These are phyloP conservation scores for Daldinia concentrica DNA, from an alignment of 495 filamentous ascomycete genomes.

Conservation along the genomic window DNA sequence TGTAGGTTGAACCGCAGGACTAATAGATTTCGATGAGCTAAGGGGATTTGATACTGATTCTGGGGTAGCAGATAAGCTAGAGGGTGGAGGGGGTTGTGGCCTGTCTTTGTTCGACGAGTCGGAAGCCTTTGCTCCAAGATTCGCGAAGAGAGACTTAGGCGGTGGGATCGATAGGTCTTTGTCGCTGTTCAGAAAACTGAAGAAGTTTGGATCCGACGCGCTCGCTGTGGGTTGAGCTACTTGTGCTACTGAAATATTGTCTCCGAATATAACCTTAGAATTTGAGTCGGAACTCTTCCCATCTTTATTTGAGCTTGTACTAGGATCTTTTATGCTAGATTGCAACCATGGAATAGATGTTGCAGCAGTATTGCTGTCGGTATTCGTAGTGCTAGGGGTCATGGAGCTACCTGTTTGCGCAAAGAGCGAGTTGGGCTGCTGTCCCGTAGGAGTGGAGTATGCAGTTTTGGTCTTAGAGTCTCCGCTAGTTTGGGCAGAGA, in stretches of 20 bases:
- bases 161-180: slow-evolving; percentile 15
- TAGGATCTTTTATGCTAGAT: not conserved
- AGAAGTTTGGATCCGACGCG: not conserved
- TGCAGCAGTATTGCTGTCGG: not conserved
- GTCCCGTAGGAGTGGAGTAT: not conserved
- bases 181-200: slow-evolving; percentile 1
- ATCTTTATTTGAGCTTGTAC: not conserved
- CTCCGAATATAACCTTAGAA: slow-evolving; percentile 15
- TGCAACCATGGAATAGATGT: not conserved
- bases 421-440: slow-evolving; percentile 3
- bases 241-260: not conserved
- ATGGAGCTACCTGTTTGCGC: not conserved
- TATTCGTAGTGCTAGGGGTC: not conserved
- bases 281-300: not conserved
- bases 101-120: slow-evolving; percentile 12
- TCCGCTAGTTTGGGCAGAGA: not conserved
- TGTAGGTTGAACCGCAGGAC: slow-evolving; percentile 4
- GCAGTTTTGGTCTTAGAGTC: not conserved
- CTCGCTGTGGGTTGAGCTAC: not conserved
- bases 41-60: not conserved
- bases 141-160: not conserved
- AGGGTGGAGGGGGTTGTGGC: slow-evolving; percentile 1
- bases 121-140: not conserved
- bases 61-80: not conserved
- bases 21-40: not conserved